A percentile compares a stretch with the other conserved stretches of the same genome.
Evolutionary conservation across 164 flowering plant genomes (phyloP).

Genomic region (Chimonanthus salicifolius): DNA sequence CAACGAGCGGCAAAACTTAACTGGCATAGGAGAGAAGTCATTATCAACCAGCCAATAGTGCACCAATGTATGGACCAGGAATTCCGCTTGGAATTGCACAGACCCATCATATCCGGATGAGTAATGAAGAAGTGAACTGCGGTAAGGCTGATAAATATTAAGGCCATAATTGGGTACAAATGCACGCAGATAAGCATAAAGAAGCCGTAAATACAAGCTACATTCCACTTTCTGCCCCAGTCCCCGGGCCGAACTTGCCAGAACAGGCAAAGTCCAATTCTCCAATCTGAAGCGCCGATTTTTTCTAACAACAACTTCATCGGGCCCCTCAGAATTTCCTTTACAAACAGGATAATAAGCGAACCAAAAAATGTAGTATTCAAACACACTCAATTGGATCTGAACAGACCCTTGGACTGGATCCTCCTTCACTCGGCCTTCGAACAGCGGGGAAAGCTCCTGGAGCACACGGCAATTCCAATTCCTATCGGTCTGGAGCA

Average conservation of each 20-base stretch:
- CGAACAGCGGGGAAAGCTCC: constrained; percentile 60
- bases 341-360: constrained; percentile 79
- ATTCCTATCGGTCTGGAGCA: constrained; percentile 34
- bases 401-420: constrained; percentile 36
- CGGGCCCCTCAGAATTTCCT: constrained; percentile 40
- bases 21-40: constrained; percentile 72
- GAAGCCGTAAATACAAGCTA: constrained; percentile 49
- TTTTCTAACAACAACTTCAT: constrained; percentile 19
- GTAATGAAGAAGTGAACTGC: constrained; percentile 65
- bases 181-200: constrained; percentile 59
- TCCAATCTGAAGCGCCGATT: constrained; percentile 45
- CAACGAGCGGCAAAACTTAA: constrained; percentile 36
- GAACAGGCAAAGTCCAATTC: constrained; percentile 62
- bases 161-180: constrained; percentile 52
- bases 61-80: constrained; percentile 46
- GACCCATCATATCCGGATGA: constrained; percentile 40
- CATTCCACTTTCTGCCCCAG: constrained; percentile 33
- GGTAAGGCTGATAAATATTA: constrained; percentile 46
- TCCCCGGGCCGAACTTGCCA: constrained; percentile 28
- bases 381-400: constrained; percentile 72
- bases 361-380: constrained; percentile 87
- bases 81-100: constrained; percentile 41
- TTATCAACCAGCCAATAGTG: constrained; percentile 81
- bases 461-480: constrained; percentile 33
- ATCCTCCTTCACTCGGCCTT: constrained; percentile 45